These are phyloP conservation scores for Pichia eremophila DNA, from an alignment of 805 yeast genomes.

Conservation along the genomic window DNA sequence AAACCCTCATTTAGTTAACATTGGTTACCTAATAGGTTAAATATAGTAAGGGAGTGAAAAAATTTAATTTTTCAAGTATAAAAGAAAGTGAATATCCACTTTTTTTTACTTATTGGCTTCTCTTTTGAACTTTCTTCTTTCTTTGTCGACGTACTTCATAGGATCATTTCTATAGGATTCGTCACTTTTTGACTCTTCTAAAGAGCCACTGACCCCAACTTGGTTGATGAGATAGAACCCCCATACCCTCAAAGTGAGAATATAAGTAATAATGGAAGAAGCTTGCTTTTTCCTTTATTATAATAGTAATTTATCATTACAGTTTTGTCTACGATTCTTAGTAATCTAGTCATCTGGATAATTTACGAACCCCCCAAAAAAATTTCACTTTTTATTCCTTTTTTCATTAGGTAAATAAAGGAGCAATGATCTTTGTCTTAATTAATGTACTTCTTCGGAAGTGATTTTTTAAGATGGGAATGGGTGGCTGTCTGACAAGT, in stretches of 20 bases:
- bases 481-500: conserved; percentile 13
- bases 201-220: conserved; percentile 99
- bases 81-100: not conserved
- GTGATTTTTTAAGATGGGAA: conserved; percentile 7
- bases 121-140: conserved; percentile 31
- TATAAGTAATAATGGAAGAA: too few relatives aligned
- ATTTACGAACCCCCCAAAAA: conserved; percentile 6
- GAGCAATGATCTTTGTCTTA: conserved; percentile 94
- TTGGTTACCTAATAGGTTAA: too few relatives aligned
- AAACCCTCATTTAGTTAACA: too few relatives aligned
- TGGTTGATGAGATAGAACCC: conserved; percentile 96
- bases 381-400: conserved; percentile 14
- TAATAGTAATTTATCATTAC: not conserved
- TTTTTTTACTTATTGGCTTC: too few relatives aligned
- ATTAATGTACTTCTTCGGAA: conserved; percentile 8
- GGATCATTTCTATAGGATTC: conserved; percentile 99
- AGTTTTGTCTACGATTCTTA: conserved; percentile 78
- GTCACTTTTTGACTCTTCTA: conserved; percentile 98
- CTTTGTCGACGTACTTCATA: conserved; percentile 98
- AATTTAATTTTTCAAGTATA: not conserved
- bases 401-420: conserved; percentile 35
- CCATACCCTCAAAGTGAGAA: conserved; percentile 67
- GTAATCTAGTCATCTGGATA: conserved; percentile 77
- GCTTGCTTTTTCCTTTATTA: too few relatives aligned
- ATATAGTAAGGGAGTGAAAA: too few relatives aligned